phyloP scores from a whole-genome alignment of 768 basidiomycete species.

The Hygrophorus pudorinus region DNA sequence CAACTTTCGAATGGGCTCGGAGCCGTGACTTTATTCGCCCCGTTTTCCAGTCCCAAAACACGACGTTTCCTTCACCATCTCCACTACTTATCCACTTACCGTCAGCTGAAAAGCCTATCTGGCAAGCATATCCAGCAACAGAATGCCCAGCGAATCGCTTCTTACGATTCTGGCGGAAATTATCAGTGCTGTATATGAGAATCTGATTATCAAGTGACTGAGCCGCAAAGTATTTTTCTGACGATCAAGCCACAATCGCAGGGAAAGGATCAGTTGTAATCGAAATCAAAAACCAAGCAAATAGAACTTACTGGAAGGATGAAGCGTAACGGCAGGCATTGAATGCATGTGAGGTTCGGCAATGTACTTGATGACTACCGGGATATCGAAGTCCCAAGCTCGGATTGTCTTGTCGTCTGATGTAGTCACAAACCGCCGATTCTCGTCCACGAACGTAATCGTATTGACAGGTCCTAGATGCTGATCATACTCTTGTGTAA shows the following conservation, averaged over 20 bases:
- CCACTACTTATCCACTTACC: conserved; percentile 98
- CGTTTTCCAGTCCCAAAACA: conserved; percentile 99
- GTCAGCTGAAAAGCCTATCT: conserved; percentile 95
- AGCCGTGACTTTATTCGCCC: conserved; percentile 87
- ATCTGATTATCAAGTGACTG: conserved; percentile 99
- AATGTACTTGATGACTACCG: conserved; percentile 98
- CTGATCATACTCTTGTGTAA: conserved; percentile 97
- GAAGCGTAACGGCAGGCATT: conserved; percentile 95
- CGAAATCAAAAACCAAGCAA: neutral
- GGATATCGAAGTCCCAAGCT: conserved; percentile 99
- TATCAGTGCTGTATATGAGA: conserved; percentile 93
- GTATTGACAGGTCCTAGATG: conserved; percentile 98
- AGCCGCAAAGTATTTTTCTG: conserved; percentile 93
- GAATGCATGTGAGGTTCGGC: conserved; percentile 99
- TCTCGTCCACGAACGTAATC: conserved; percentile 98
- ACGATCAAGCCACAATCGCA: conserved; percentile 5
- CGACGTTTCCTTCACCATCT: conserved; percentile 88
- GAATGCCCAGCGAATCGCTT: conserved; percentile 98
- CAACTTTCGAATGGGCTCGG: conserved; percentile 89
- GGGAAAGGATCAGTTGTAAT: conserved; percentile 1
- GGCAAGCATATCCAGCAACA: conserved; percentile 94
- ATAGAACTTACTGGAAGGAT: conserved; percentile 76
- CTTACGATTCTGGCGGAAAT: conserved; percentile 97
- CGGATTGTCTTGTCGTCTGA: conserved; percentile 99
- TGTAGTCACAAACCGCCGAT: conserved; percentile 93